Base-by-base conservation (phyloP, 495 filamentous ascomycete species). In the Penicillium psychrofluorescens region DNA sequence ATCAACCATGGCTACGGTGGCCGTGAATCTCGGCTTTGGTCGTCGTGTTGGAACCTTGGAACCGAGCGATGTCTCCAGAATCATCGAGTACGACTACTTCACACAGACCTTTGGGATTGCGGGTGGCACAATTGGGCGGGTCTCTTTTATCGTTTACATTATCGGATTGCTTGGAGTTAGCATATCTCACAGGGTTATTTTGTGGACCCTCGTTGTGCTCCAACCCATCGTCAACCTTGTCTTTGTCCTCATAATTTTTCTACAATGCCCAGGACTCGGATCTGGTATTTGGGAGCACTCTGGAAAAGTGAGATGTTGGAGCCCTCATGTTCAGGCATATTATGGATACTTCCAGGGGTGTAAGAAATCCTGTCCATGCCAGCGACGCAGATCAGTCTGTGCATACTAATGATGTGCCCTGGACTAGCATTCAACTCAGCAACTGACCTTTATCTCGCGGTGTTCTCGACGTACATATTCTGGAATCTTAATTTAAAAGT, bases 361-460 rank as follows among this genome's bases (percentile, higher is more conserved):
- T 74, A 47, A 49, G 68, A 56, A 8, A 22, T 3, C 22, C 22
- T 22, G 4, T 11, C 4, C 32, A 13, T 28, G 8, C 12, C 7
- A 36, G 11, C 9, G 12, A 9, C 10, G 8, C 16, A 29, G 36
- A 41, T 14, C 2, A 29, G 1, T 4, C 15, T 40, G 0, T 11
- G 8, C 3, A 29, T 10, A 41, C 36, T 22, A 22, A 22, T 6
- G 22, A 22, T 22, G 22, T 22, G 22, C 2, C 4, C 22, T 22
- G 22, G 22, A 22, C 22, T 22, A 71, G 70, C 59, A 4, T 70
- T 70, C 52, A 72, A 70, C 16, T 61, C 65, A 4, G 46, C 63
- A n/a, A 58, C 64, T 10, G 74, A 78, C 40, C 52, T 76, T 1
- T 73, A 70, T 29, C 65, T 78, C 29, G 72, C 74, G n/a, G 45